Evolutionary conservation across 148 eudicot species (phyloP), one percentile per base, ranked within the genome.

Genomic region (Talinum fruticosum): DNA sequence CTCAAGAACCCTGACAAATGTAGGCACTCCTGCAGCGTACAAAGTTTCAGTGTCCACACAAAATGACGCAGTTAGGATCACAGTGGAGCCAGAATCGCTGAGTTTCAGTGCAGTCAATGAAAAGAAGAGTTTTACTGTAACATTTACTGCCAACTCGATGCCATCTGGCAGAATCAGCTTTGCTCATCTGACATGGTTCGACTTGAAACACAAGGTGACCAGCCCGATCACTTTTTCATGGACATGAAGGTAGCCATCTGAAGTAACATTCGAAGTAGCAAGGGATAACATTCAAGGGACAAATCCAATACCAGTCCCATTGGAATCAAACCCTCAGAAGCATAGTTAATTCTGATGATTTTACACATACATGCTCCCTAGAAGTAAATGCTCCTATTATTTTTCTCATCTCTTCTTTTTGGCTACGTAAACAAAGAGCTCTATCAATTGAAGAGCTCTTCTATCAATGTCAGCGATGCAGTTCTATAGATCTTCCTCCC

Each of bases 141-240:
- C 92, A 21, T 88, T 94, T 76, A 83, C 89, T 18, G 93, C 95
- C 10, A 85, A 53, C 66, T 88, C 97, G 61, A 85, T 85, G 98
- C 93, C 97, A 62, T 92, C 97, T 10, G 97, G 95, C n/a, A 89
- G 90, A 21, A 79, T 67, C 67, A 80, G 88, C 81, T 94, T 92
- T 75, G 95, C 87, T 66, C 87, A 81, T 64, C 74, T 94, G 65
- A 84, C 76, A 76, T 94, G 98, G 98, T 82, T 91, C 37, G 95
- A 89, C 37, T 95, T 91, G 36, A 85, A 87, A 73, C 90, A 94
- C 83, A 79, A 62, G 23, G 97, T 92, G 73, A 83, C 88, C 53
- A 94, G 98, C 71, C 94, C 98, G 24, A 84, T 94, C 72, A 89
- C 90, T 68, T 86, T 92, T 65, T 77, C 85, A 51, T 94, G 98